Base-by-base conservation (phyloP, 2,329 filamentous ascomycete species). In the Acrodontium crateriforme region DNA sequence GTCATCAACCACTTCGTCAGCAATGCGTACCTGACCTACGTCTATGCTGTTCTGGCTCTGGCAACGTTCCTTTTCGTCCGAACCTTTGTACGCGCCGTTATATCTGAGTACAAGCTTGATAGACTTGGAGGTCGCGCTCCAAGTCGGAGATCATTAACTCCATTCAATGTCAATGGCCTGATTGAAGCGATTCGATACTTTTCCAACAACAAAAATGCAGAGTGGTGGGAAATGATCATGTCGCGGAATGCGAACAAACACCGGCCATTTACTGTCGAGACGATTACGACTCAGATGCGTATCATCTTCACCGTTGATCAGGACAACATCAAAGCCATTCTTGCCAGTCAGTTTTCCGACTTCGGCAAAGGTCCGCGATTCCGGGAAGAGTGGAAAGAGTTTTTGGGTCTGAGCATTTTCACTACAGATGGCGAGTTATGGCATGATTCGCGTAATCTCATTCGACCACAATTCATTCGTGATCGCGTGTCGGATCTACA, bases 271-370 rank as follows among this genome's bases (percentile, higher is more conserved):
- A 85, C 79, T 0, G 56, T 65, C 20, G 79, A 87, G 54, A 51
- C 58, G 8, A 62, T 61, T 2, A 42, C 72, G 5, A 44, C 71
- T 2, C 64, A 67, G 25, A 50, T 58, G 25, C 70, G 79, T n/a
- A 53, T 77, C 13, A 52, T 91, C 34, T 66, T 89, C 46, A 93
- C 85, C 0, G 69, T 70, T 4, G 83, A 93, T 41, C 78, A 79
- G 1, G 82, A 91, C 46, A 93, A 93, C 49, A 78, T 92, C 59
- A 92, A 93, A 53, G 81, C 85, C 5, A 67, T 94, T 13, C 63
- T 94, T n/a, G 80, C 84, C 0, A 78, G 77, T 1, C 82, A 93
- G 47, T 94, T 94, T 47, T 57, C 58, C 21, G 80, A 92, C 47
- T 94, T 75, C 48, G 85, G 84, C 43, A 84, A 93, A 50, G 83